Evolutionary conservation across 148 eudicot species (phyloP), one percentile per base, ranked within the genome.

Genomic region (Linanthus parryae): DNA sequence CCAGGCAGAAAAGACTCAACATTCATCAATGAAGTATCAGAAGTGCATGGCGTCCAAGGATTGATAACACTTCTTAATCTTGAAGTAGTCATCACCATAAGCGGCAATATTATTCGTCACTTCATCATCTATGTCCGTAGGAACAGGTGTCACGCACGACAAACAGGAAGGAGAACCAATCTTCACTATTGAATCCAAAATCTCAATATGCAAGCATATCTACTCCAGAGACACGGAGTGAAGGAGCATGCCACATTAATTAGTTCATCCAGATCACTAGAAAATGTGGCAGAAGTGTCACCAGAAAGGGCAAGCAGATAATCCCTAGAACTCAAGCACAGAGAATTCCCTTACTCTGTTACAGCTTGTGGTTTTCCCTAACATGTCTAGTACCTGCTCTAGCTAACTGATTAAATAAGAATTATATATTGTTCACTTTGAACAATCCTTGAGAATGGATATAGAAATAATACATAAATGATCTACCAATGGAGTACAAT

Each of bases 321-420:
- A n/a, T 56, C 54, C 66, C 64, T 79, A 11, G 99, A 79, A 62
- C 96, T 87, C 69, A 92, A 92, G 63, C 83, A 77, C 65, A 92
- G 66, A 58, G 99, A 96, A 66, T 77, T 82, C n/a, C n/a, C n/a
- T 33, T 73, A 79, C 52, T 92, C 99, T 68, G 77, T 84, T 59
- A 92, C 94, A 44, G 84, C 90, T 73, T 92, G 94, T 52, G 87
- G 94, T n/a, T n/a, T n/a, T n/a, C n/a, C n/a, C n/a, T n/a, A n/a
- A n/a, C n/a, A n/a, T n/a, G n/a, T n/a, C n/a, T n/a, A n/a, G n/a
- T n/a, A n/a, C n/a, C n/a, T n/a, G n/a, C n/a, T n/a, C n/a, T n/a
- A n/a, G n/a, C n/a, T n/a, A n/a, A n/a, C n/a, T n/a, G n/a, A n/a
- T n/a, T n/a, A n/a, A n/a, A n/a, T n/a, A n/a, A n/a, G n/a, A n/a